Percentiles rank a stretch among this genome's conserved stretches.
These are phyloP conservation scores for Cladophialophora chaetospira DNA, from an alignment of 2,329 filamentous ascomycete species.

Conservation along the genomic window DNA sequence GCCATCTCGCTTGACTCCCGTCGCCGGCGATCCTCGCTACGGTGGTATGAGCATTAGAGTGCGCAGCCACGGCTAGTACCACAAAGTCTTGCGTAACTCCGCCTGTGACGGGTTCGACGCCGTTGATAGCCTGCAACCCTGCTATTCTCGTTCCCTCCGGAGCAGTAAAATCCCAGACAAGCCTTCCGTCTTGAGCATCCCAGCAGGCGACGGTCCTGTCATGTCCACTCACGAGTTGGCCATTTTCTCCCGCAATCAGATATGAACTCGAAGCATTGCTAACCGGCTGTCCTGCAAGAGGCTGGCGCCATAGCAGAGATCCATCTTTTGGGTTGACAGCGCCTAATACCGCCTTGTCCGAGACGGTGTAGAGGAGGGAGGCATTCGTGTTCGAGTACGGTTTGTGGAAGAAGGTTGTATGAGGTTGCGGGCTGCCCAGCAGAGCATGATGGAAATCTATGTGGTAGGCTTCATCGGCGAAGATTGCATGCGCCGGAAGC, in stretches of 20 bases:
- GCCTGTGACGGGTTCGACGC: constrained; percentile 58
- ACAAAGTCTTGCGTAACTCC: constrained; percentile 64
- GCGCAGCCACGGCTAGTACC: constrained; percentile 52
- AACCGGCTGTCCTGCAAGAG: constrained; percentile 55
- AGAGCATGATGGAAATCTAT: constrained; percentile 93
- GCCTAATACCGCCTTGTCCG: constrained; percentile 78
- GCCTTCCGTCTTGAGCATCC: constrained; percentile 78
- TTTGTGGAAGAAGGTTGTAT: constrained; percentile 92
- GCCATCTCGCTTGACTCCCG: constrained; percentile 76
- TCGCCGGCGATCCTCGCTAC: constrained; percentile 65
- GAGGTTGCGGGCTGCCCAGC: constrained; percentile 76
- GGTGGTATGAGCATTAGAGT: constrained; percentile 66
- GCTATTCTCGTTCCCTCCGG: constrained; percentile 45
- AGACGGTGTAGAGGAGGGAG: constrained; percentile 87
- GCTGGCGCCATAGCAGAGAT: constrained; percentile 81
- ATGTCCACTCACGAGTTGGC: constrained; percentile 72
- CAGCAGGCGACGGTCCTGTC: constrained; percentile 74
- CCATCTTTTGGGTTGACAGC: constrained; percentile 89
- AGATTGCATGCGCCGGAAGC: constrained; percentile 57
- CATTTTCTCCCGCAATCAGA: constrained; percentile 60
- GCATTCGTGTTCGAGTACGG: constrained; percentile 80
- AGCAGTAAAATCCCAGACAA: constrained; percentile 71
- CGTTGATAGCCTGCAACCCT: constrained; percentile 25
- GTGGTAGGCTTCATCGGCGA: constrained; percentile 85
- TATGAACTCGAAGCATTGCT: constrained; percentile 41